Percentiles rank a stretch among this genome's conserved stretches.
Evolutionary conservation across 2,329 filamentous ascomycete species (phyloP).

Genomic region (Furcasterigmium furcatum): DNA sequence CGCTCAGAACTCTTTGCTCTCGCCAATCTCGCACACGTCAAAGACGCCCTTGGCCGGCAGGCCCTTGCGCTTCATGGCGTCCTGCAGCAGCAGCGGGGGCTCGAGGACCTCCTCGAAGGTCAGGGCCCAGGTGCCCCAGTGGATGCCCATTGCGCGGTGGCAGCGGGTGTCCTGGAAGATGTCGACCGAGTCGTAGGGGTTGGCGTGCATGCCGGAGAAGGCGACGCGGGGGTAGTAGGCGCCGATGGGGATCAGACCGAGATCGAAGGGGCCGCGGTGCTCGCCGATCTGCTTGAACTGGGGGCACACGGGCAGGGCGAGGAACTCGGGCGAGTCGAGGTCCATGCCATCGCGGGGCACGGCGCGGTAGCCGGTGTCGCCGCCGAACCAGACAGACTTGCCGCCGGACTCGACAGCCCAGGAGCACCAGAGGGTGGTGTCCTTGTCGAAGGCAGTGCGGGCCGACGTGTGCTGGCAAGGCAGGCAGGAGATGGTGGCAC

Average conservation of each 20-base stretch:
- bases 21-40: conserved; percentile 81
- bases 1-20: conserved; percentile 69
- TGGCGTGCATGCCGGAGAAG: conserved; percentile 80
- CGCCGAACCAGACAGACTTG: conserved; percentile 82
- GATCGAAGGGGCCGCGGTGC: conserved; percentile 79
- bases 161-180: conserved; percentile 86
- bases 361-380: conserved; percentile 85
- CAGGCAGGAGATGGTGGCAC: conserved; percentile 71
- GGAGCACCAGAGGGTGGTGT: conserved; percentile 80
- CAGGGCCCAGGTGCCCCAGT: conserved; percentile 89
- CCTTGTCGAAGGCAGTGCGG: conserved; percentile 65
- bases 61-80: conserved; percentile 66
- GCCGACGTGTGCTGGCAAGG: conserved; percentile 82
- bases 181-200: conserved; percentile 83
- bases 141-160: conserved; percentile 76
- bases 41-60: conserved; percentile 71
- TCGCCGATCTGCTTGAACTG: conserved; percentile 83
- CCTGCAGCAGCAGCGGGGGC: conserved; percentile 69
- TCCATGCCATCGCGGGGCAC: conserved; percentile 65
- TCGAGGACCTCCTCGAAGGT: conserved; percentile 84
- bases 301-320: conserved; percentile 69
- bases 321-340: conserved; percentile 67
- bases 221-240: conserved; percentile 73
- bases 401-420: conserved; percentile 75
- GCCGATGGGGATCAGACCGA: conserved; percentile 90